These are phyloP conservation scores for Gilbertella persicaria DNA, from an alignment of 371 early-diverging fungal species.

Conservation along the genomic window DNA sequence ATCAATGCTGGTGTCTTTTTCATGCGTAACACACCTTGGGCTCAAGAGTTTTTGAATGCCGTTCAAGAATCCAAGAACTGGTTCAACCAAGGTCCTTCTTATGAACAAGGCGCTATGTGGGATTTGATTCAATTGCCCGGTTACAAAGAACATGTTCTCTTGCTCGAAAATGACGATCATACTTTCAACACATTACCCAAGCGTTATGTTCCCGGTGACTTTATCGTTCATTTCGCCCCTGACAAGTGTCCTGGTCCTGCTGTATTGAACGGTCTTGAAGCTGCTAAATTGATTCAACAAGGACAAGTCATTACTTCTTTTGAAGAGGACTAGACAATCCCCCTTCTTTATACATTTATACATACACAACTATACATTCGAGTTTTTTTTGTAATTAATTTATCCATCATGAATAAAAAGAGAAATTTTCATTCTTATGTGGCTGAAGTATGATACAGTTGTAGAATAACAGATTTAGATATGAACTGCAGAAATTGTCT, in stretches of 20 bases:
- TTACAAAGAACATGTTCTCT: conserved; percentile 32
- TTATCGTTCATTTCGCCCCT: conserved; percentile 67
- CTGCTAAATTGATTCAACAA: conserved; percentile 30
- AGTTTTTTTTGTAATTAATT: too few relatives aligned
- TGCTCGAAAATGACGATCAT: conserved; percentile 59
- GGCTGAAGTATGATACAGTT: too few relatives aligned
- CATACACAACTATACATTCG: too few relatives aligned
- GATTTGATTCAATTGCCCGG: conserved; percentile 46
- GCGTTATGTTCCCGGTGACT: conserved; percentile 54
- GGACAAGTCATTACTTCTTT: conserved; percentile 31
- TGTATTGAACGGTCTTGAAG: conserved; percentile 53
- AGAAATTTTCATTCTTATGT: too few relatives aligned
- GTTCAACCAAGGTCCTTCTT: conserved; percentile 48
- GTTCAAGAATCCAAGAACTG: conserved; percentile 50
- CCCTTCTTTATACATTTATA: too few relatives aligned
- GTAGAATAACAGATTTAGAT: too few relatives aligned
- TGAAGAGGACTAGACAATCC: conserved; percentile 33
- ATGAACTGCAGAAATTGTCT: too few relatives aligned
- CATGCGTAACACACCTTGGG: conserved; percentile 63
- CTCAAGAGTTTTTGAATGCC: conserved; percentile 51
- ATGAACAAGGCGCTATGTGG: conserved; percentile 69
- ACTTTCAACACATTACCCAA: conserved; percentile 64
- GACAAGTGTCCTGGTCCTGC: conserved; percentile 62
- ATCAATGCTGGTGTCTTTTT: conserved; percentile 68
- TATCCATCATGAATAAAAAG: too few relatives aligned